phyloP scores from a whole-genome alignment of 2,329 filamentous ascomycete genomes.

The Cladophialophora immunda region DNA sequence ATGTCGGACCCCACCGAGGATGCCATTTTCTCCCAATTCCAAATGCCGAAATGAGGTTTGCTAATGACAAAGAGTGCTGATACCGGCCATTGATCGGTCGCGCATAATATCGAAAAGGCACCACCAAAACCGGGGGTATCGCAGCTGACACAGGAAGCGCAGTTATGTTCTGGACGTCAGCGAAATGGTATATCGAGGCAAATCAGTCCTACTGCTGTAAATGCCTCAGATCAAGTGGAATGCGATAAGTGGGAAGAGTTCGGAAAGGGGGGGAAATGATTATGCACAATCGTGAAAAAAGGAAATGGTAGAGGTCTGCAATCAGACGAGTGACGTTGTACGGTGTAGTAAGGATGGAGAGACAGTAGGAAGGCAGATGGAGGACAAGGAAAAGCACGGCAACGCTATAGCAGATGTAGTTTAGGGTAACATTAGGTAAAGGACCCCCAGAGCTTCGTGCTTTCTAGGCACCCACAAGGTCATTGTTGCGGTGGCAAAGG shows the following conservation, averaged over 20 bases:
- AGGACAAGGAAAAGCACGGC: constrained; percentile 13
- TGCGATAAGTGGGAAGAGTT: not conserved
- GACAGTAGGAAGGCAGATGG: constrained; percentile 5
- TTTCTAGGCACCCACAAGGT: not conserved
- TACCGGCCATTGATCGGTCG: constrained; percentile 2
- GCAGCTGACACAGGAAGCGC: not conserved
- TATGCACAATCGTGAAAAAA: constrained; percentile 12
- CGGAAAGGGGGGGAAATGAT: constrained; percentile 15
- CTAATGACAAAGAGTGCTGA: constrained; percentile 9
- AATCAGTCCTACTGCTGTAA: not conserved
- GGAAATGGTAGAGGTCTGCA: not conserved
- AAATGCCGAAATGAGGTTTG: not conserved
- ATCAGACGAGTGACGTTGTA: constrained; percentile 10
- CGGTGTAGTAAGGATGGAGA: not conserved
- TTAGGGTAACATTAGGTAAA: constrained; percentile 19
- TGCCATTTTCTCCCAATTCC: constrained; percentile 39
- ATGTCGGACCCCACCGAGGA: constrained; percentile 77
- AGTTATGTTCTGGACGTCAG: not conserved
- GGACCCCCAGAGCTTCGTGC: constrained; percentile 2
- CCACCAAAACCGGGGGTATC: not conserved
- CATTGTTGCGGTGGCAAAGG: not conserved
- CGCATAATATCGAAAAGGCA: not conserved
- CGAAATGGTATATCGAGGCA: not conserved
- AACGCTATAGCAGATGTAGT: constrained; percentile 15
- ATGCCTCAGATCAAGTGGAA: constrained; percentile 3